Evolutionary conservation across 495 filamentous ascomycete species (phyloP).

Genomic region (Penicillium odoratum): DNA sequence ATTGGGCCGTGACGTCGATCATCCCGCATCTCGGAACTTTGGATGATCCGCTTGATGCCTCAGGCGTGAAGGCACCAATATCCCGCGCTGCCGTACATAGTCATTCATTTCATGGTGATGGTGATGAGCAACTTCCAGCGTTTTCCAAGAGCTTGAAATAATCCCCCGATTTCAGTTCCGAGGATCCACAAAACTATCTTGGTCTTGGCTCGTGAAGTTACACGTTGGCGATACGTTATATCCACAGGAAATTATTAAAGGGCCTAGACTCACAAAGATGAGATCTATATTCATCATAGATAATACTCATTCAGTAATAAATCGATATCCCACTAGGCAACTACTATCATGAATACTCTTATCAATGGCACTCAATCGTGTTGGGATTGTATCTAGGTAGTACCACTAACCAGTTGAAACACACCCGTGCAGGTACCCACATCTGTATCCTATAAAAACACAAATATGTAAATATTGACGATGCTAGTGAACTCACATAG

Average conservation of each 20-base stretch:
- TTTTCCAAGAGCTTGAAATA: background rate
- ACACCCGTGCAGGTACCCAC: background rate
- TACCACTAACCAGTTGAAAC: background rate
- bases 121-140: background rate
- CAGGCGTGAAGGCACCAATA: constrained; percentile 22
- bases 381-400: background rate
- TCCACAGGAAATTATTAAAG: background rate
- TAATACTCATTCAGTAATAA: too few relatives aligned
- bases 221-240: background rate
- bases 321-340: too few relatives aligned
- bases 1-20: constrained; percentile 33
- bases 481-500: background rate
- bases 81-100: background rate
- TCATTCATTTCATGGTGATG: background rate
- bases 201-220: background rate
- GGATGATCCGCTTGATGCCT: constrained; percentile 18
- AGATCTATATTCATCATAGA: too few relatives aligned
- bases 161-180: background rate
- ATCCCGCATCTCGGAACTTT: constrained; percentile 28
- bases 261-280: background rate
- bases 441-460: background rate
- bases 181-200: background rate
- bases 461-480: background rate
- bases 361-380: too few relatives aligned
- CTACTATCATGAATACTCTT: too few relatives aligned